Percentiles rank a stretch among this genome's conserved stretches.
Evolutionary conservation across 1,284 basidiomycete genomes (phyloP).

Genomic region (Coniferiporia sulphurascens): DNA sequence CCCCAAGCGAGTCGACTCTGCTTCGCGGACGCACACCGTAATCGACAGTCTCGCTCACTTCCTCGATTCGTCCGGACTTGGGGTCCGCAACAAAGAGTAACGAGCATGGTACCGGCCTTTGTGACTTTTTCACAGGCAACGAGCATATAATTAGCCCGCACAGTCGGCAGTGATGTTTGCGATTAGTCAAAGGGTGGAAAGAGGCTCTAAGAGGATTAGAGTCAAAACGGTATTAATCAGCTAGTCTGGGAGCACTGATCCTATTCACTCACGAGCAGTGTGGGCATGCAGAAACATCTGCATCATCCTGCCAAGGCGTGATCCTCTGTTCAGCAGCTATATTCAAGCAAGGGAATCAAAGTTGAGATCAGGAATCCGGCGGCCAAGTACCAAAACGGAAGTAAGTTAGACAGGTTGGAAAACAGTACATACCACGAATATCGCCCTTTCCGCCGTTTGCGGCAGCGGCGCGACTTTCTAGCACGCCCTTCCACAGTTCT

Average conservation of each 20-base stretch:
- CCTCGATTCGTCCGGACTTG: constrained; percentile 70
- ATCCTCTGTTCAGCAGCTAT: constrained; percentile 85
- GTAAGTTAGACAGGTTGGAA: background rate
- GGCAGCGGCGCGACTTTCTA: constrained; percentile 34
- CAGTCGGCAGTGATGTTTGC: constrained; percentile 95
- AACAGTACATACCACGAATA: constrained; percentile 46
- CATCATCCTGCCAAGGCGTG: constrained; percentile 93
- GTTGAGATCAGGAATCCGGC: constrained; percentile 16
- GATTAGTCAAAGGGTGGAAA: constrained; percentile 86
- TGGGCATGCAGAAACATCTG: constrained; percentile 70
- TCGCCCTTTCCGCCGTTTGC: constrained; percentile 43
- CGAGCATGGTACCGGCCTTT: constrained; percentile 67
- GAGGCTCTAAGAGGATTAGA: constrained; percentile 46
- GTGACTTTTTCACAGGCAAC: constrained; percentile 72
- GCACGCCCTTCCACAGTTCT: constrained; percentile 57
- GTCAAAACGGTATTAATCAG: background rate
- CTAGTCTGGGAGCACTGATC: background rate
- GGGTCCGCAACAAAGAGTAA: constrained; percentile 77
- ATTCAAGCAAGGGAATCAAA: constrained; percentile 3
- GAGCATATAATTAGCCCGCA: constrained; percentile 94
- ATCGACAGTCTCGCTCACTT: constrained; percentile 84
- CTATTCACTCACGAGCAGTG: constrained; percentile 70
- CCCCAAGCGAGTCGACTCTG: constrained; percentile 26
- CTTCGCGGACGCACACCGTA: constrained; percentile 62
- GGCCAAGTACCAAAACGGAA: background rate